A percentile compares a stretch with the other conserved stretches of the same genome.
Evolutionary conservation across 768 basidiomycete species (phyloP).

Genomic region (Naematelia encephala): DNA sequence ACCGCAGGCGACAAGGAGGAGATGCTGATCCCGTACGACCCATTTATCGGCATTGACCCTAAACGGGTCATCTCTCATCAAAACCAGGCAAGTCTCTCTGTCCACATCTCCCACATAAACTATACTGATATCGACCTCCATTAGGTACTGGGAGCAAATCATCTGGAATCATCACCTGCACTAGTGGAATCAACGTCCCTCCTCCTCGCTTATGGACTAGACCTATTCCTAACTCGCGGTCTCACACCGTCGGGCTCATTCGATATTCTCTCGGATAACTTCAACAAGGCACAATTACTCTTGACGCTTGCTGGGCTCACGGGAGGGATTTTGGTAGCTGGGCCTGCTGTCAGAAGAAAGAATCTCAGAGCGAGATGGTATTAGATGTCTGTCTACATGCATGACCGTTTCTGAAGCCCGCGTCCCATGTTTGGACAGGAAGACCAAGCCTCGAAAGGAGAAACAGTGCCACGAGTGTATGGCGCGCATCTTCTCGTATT

Average conservation of each 20-base stretch:
- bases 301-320: conserved; percentile 71
- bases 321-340: conserved; percentile 71
- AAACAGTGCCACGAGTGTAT: too few species aligned
- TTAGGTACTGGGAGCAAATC: conserved; percentile 66
- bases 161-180: conserved; percentile 74
- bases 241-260: conserved; percentile 85
- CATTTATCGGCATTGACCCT: conserved; percentile 68
- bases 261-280: conserved; percentile 83
- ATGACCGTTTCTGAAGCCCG: too few species aligned
- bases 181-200: conserved; percentile 88
- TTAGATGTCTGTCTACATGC: conserved; percentile 18
- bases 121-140: background rate
- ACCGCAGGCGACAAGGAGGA: conserved; percentile 79
- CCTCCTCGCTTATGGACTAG: conserved; percentile 79
- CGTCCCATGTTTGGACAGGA: background rate
- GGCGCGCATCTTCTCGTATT: too few species aligned
- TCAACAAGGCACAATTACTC: conserved; percentile 89
- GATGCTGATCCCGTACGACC: conserved; percentile 78
- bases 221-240: conserved; percentile 76
- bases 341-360: conserved; percentile 65
- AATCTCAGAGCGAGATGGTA: conserved; percentile 46
- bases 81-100: conserved; percentile 55
- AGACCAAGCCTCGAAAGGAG: background rate
- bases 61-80: conserved; percentile 60
- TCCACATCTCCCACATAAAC: background rate